Conservation (phyloP, 805 yeast species). For the Lipomyces mesembrius region DNA sequence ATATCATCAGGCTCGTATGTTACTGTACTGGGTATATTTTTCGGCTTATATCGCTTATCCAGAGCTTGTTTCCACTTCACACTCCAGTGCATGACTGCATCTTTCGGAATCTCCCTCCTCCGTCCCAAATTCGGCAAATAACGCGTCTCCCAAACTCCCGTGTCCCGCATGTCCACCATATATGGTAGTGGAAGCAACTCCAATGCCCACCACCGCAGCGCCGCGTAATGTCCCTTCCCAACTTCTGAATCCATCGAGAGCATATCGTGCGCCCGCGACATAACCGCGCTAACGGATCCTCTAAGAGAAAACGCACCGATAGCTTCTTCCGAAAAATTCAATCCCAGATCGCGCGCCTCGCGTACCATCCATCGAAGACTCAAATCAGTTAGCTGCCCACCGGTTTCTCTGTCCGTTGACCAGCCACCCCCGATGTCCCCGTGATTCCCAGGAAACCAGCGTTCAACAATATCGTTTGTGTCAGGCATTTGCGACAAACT, state of each 20-base stretch:
- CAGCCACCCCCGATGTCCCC: slow-evolving; percentile 75
- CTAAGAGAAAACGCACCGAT: slow-evolving; percentile 50
- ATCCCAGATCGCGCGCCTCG: slow-evolving; percentile 58
- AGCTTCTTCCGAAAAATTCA: slow-evolving; percentile 51
- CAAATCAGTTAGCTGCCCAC: slow-evolving; percentile 54
- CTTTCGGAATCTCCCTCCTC: slow-evolving; percentile 54
- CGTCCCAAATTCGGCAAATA: slow-evolving; percentile 64
- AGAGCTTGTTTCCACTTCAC: slow-evolving; percentile 51
- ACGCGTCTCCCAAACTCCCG: slow-evolving; percentile 57
- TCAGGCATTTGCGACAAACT: not conserved
- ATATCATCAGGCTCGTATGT: slow-evolving; percentile 1
- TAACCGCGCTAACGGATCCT: slow-evolving; percentile 43
- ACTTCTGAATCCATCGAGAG: slow-evolving; percentile 18
- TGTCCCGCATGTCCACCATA: slow-evolving; percentile 49
- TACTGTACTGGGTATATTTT: slow-evolving; percentile 21
- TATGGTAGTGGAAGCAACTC: slow-evolving; percentile 64
- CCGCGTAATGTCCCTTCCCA: slow-evolving; percentile 9
- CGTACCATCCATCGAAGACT: slow-evolving; percentile 66
- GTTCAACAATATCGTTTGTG: slow-evolving; percentile 52
- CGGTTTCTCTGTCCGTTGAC: slow-evolving; percentile 51
- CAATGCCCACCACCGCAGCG: slow-evolving; percentile 60
- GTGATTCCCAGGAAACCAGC: slow-evolving; percentile 72
- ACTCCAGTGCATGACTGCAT: slow-evolving; percentile 65
- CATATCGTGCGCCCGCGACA: slow-evolving; percentile 33
- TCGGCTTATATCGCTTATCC: slow-evolving; percentile 27